A percentile compares a stretch with the other conserved stretches of the same genome.
phyloP scores from a whole-genome alignment of 345 rosid species.

The Clarkia xantiana region DNA sequence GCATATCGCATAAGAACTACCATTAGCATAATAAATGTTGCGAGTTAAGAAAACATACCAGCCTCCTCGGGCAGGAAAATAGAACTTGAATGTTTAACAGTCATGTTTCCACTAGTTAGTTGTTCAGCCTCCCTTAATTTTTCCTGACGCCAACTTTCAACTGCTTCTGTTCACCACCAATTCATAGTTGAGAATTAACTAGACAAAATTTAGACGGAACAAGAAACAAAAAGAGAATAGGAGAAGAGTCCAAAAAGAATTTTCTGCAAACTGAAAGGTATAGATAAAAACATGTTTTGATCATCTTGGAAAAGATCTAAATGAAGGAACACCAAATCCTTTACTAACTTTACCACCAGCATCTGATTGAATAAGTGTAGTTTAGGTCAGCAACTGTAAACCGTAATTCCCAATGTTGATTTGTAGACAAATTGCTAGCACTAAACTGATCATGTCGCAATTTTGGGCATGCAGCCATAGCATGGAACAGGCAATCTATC shows the following conservation, averaged over 20 bases:
- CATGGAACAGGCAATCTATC: too few relatives aligned
- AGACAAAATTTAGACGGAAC: not conserved
- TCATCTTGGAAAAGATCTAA: too few relatives aligned
- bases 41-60: slow-evolving; percentile 26
- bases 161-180: slow-evolving; percentile 42
- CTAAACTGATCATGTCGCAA: too few relatives aligned
- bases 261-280: too few relatives aligned
- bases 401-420: too few relatives aligned
- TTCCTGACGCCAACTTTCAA: slow-evolving; percentile 84
- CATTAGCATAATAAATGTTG: not conserved
- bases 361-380: too few relatives aligned
- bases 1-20: not conserved
- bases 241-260: not conserved
- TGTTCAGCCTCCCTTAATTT: slow-evolving; percentile 55
- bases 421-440: too few relatives aligned
- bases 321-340: too few relatives aligned
- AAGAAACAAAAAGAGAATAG: not conserved
- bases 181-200: not conserved
- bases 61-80: slow-evolving; percentile 51
- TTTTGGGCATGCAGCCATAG: too few relatives aligned
- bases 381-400: too few relatives aligned
- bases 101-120: slow-evolving; percentile 26
- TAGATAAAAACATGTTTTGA: too few relatives aligned
- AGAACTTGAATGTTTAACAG: slow-evolving; percentile 20
- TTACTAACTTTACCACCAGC: too few relatives aligned